A percentile compares a stretch with the other conserved stretches of the same genome.
Conservation (phyloP, 1,139 yeast species). For the Zygoascus meyerae region DNA sequence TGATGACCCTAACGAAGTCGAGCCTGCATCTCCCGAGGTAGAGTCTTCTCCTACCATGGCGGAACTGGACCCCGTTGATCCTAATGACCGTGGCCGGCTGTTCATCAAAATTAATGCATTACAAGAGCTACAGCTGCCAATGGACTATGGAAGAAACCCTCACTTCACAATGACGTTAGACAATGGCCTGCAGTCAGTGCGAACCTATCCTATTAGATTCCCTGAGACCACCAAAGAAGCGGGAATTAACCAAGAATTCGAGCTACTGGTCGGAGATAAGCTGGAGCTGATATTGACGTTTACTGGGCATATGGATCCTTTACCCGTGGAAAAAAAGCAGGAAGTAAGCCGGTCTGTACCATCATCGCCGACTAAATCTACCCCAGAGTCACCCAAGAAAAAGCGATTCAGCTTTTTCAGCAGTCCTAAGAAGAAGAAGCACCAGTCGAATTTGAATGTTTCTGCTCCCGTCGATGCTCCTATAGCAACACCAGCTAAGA, state of each 20-base stretch:
- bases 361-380: constrained; percentile 10
- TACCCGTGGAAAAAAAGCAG: constrained; percentile 7
- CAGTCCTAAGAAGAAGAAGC: constrained; percentile 20
- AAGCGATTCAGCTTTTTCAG: constrained; percentile 16
- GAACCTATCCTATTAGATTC: constrained; percentile 58
- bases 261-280: constrained; percentile 58
- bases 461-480: constrained; percentile 3
- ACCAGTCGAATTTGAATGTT: neutral
- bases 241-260: constrained; percentile 71
- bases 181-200: constrained; percentile 80
- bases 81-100: constrained; percentile 63
- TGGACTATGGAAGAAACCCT: constrained; percentile 36
- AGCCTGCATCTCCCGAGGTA: constrained; percentile 17
- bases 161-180: constrained; percentile 67
- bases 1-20: constrained; percentile 4
- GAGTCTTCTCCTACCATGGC: constrained; percentile 19
- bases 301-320: constrained; percentile 38
- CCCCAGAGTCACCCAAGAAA: constrained; percentile 17
- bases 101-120: constrained; percentile 65
- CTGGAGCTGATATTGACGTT: constrained; percentile 64
- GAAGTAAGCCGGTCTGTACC: neutral
- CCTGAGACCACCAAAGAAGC: constrained; percentile 33
- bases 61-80: constrained; percentile 29
- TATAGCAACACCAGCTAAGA: constrained; percentile 10
- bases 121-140: constrained; percentile 52